phyloP scores from a whole-genome alignment of 2,329 filamentous ascomycete species.

The Ceratocystis albifundus region DNA sequence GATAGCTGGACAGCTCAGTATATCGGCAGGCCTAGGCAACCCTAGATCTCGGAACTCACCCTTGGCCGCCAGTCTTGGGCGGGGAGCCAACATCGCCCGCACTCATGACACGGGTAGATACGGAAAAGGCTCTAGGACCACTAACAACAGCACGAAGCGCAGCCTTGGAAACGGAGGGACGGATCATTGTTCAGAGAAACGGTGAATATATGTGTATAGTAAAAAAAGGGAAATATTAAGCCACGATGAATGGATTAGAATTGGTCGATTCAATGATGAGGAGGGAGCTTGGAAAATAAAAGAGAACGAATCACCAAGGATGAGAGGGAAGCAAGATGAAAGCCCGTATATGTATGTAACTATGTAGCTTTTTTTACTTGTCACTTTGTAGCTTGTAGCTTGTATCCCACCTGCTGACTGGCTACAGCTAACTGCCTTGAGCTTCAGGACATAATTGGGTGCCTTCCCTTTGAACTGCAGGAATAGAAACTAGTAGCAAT shows the following conservation, averaged over 20 bases:
- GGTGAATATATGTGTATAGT: background rate
- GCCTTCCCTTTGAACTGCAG: slow-evolving; percentile 2
- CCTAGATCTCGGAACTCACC: slow-evolving; percentile 35
- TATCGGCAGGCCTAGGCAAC: background rate
- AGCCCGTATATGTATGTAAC: slow-evolving; percentile 1
- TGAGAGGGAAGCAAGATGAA: slow-evolving; percentile 7
- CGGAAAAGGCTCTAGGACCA: slow-evolving; percentile 46
- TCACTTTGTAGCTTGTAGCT: slow-evolving; percentile 2
- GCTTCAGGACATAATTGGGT: slow-evolving; percentile 21
- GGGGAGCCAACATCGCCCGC: slow-evolving; percentile 59
- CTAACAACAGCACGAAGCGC: slow-evolving; percentile 39
- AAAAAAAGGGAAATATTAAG: background rate
- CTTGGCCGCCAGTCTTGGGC: slow-evolving; percentile 41
- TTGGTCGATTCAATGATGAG: background rate
- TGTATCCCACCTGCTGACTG: background rate
- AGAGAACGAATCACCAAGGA: background rate
- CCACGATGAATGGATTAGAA: background rate
- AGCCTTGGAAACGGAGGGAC: slow-evolving; percentile 48
- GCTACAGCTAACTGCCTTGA: background rate
- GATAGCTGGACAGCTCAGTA: background rate
- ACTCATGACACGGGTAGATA: slow-evolving; percentile 50
- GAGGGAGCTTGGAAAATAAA: background rate
- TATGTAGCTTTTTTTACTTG: background rate
- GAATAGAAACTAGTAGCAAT: background rate
- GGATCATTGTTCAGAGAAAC: slow-evolving; percentile 45